Conservation (phyloP, 2,329 filamentous ascomycete species). For the Fusarium keratoplasticum region DNA sequence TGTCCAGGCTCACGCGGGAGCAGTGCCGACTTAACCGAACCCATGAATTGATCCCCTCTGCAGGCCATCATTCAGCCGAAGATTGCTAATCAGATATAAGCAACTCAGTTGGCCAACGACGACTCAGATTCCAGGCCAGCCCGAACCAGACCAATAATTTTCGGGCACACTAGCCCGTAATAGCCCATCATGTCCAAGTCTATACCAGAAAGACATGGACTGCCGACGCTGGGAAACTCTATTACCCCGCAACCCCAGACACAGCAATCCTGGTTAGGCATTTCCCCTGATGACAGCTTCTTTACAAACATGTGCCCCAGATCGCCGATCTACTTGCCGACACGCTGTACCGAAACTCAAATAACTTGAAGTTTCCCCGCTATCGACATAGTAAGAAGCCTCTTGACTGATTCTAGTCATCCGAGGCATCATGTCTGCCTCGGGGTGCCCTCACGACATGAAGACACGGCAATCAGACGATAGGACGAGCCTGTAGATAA, state of each 20-base stretch:
- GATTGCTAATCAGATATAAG: not conserved
- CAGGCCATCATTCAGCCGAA: not conserved
- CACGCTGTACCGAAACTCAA: not conserved
- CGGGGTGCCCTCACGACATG: not conserved
- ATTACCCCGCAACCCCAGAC: not conserved
- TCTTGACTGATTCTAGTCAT: not conserved
- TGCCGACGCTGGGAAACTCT: not conserved
- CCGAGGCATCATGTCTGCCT: not conserved
- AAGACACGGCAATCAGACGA: not conserved
- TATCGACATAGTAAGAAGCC: not conserved
- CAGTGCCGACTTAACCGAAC: not conserved
- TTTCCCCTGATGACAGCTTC: not conserved
- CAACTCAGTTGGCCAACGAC: not conserved
- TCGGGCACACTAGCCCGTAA: not conserved
- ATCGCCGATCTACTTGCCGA: not conserved
- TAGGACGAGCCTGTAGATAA: not conserved
- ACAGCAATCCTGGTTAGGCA: not conserved
- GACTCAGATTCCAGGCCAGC: not conserved
- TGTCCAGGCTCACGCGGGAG: not conserved
- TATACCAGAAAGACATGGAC: not conserved
- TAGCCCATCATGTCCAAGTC: not conserved
- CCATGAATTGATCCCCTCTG: not conserved
- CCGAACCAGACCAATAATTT: not conserved
- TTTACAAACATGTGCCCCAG: not conserved
- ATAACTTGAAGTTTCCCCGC: not conserved